These are phyloP conservation scores for Aspergillus asperescens DNA, from an alignment of 495 filamentous ascomycete species.

Conservation along the genomic window DNA sequence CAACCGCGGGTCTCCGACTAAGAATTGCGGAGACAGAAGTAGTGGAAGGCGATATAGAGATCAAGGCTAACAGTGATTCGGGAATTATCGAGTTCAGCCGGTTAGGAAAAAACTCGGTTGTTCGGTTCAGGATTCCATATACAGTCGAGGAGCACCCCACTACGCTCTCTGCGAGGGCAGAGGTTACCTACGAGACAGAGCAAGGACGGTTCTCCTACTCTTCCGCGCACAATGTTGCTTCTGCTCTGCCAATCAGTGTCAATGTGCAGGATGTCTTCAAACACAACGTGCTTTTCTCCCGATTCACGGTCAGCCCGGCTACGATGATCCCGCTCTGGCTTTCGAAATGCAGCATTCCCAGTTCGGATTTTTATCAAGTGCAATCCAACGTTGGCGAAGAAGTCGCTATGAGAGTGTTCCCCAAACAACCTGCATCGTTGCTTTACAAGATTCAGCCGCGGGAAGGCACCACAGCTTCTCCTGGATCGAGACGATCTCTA, in stretches of 20 bases:
- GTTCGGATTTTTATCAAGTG: constrained; percentile 64
- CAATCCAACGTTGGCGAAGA: constrained; percentile 51
- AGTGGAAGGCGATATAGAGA: constrained; percentile 47
- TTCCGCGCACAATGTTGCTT: constrained; percentile 55
- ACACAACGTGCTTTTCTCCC: constrained; percentile 71
- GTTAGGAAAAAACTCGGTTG: constrained; percentile 44
- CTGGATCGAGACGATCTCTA: constrained; percentile 46
- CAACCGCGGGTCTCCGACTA: constrained; percentile 81
- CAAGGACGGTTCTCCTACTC: constrained; percentile 65
- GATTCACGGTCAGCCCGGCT: constrained; percentile 81
- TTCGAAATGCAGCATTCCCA: constrained; percentile 61
- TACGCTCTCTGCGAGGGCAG: constrained; percentile 67
- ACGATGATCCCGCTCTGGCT: constrained; percentile 68
- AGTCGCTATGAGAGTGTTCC: constrained; percentile 62
- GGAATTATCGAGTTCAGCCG: constrained; percentile 62
- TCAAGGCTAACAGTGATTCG: constrained; percentile 54
- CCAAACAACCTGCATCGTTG: constrained; percentile 75
- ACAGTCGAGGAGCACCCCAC: constrained; percentile 73
- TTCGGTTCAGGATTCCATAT: constrained; percentile 70
- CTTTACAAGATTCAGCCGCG: constrained; percentile 64
- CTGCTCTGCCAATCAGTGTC: constrained; percentile 79
- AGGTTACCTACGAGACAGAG: constrained; percentile 72
- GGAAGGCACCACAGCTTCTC: constrained; percentile 25
- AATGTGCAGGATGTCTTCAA: constrained; percentile 98
- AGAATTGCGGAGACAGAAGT: constrained; percentile 65